phyloP scores from a whole-genome alignment of 2,329 filamentous ascomycete species.

The Hymenoscyphus fructigenus region DNA sequence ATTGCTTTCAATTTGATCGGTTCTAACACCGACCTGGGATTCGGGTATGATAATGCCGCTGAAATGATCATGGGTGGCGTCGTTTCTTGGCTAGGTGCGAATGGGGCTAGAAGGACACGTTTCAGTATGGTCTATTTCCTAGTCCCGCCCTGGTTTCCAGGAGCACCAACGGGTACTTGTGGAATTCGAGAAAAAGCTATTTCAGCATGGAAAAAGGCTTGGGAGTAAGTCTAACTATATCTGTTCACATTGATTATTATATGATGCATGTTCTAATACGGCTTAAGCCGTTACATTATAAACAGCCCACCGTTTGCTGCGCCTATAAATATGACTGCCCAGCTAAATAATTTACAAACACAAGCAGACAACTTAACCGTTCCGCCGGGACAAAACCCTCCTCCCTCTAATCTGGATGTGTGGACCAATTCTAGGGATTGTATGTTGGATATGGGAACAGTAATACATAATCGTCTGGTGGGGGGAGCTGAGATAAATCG shows the following conservation, averaged over 20 bases:
- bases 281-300: neutral
- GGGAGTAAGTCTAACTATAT: neutral
- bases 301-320: neutral
- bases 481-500: neutral
- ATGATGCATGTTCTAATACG: neutral
- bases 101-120: neutral
- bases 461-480: neutral
- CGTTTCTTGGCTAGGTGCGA: neutral
- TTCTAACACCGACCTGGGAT: neutral
- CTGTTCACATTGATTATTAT: neutral
- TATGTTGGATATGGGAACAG: neutral
- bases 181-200: neutral
- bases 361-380: neutral
- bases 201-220: neutral
- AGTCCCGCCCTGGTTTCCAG: neutral
- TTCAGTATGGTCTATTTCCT: neutral
- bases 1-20: neutral
- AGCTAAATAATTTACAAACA: neutral
- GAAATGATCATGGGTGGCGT: neutral
- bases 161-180: neutral
- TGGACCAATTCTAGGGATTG: neutral
- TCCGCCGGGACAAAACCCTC: too few relatives aligned
- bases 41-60: neutral
- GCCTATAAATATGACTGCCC: neutral
- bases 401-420: neutral